These are phyloP conservation scores for Chytriomyces sp. DNA, from an alignment of 192 early-diverging fungal species.

Conservation along the genomic window DNA sequence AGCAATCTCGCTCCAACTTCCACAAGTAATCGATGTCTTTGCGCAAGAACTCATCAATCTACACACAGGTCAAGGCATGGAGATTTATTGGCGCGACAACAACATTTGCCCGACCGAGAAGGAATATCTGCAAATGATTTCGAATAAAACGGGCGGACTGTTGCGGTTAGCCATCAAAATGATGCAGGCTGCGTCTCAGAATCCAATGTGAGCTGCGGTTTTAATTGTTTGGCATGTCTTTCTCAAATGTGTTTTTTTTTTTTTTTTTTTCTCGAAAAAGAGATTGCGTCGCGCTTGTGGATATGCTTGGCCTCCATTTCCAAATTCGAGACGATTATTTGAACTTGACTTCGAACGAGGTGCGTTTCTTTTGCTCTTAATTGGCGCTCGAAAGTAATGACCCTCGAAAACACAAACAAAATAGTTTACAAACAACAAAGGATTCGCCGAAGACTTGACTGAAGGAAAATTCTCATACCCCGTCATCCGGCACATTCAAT, in stretches of 20 bases:
- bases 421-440: conserved; percentile 92
- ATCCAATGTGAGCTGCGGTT: neutral
- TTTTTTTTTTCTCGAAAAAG: conserved; percentile 41
- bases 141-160: conserved; percentile 97
- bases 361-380: conserved; percentile 46
- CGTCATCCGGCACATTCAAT: conserved; percentile 84
- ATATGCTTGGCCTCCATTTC: conserved; percentile 91
- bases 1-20: conserved; percentile 67
- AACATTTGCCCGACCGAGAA: conserved; percentile 88
- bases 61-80: conserved; percentile 97
- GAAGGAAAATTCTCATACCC: conserved; percentile 99
- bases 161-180: conserved; percentile 90
- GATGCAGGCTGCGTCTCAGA: conserved; percentile 73
- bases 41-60: conserved; percentile 90
- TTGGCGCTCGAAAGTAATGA: conserved; percentile 8
- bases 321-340: conserved; percentile 98
- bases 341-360: conserved; percentile 84
- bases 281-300: conserved; percentile 81
- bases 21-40: conserved; percentile 79
- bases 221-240: neutral
- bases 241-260: too few relatives aligned
- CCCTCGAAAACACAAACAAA: too few relatives aligned
- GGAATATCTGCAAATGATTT: conserved; percentile 94
- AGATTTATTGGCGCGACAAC: conserved; percentile 94
- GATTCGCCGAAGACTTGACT: conserved; percentile 97